phyloP scores from a whole-genome alignment of 768 basidiomycete species.

The Amanita exitialis region DNA sequence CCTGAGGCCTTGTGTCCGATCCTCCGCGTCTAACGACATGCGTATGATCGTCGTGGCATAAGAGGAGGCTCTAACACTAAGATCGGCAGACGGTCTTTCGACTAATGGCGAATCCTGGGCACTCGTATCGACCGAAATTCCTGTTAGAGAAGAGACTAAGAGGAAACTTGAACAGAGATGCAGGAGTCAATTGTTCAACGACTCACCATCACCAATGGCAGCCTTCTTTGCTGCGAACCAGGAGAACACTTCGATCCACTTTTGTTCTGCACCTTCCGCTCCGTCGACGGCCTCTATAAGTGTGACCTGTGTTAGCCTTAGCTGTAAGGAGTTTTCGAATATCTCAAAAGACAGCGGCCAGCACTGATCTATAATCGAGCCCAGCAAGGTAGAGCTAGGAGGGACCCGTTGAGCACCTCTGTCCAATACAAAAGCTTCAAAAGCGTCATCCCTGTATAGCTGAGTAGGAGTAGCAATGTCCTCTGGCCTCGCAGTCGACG shows the following conservation, averaged over 20 bases:
- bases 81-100: not conserved
- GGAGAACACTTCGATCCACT: slow-evolving; percentile 77
- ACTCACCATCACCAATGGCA: slow-evolving; percentile 12
- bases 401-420: slow-evolving; percentile 23
- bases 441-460: slow-evolving; percentile 1
- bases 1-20: not conserved
- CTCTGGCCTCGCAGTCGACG: slow-evolving; percentile 1
- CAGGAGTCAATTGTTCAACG: slow-evolving; percentile 7
- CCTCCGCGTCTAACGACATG: not conserved
- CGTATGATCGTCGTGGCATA: not conserved
- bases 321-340: slow-evolving; percentile 73
- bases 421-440: slow-evolving; percentile 18
- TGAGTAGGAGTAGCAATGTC: not conserved
- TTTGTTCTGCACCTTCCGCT: slow-evolving; percentile 68
- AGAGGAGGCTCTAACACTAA: not conserved
- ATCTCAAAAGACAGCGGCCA: slow-evolving; percentile 42
- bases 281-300: slow-evolving; percentile 80
- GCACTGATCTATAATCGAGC: slow-evolving; percentile 16
- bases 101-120: not conserved
- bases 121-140: not conserved
- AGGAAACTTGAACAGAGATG: not conserved
- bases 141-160: not conserved
- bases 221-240: slow-evolving; percentile 67
- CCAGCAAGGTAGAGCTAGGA: slow-evolving; percentile 19
- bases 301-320: slow-evolving; percentile 79